Evolutionary conservation across 768 basidiomycete genomes (phyloP).

Genomic region (Inosperma sp.): DNA sequence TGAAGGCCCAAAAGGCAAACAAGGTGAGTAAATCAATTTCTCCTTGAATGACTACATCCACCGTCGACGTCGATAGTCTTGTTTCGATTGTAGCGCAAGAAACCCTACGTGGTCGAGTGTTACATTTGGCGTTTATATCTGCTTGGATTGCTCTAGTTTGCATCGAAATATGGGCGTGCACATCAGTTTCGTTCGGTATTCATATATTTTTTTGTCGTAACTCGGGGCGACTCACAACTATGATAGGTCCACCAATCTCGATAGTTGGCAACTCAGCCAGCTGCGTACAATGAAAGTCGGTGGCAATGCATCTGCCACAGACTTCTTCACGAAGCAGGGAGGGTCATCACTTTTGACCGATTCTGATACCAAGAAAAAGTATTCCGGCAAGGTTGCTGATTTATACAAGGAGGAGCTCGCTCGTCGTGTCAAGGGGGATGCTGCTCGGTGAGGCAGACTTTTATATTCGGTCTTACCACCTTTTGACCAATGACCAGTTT

Average conservation of each 20-base stretch:
- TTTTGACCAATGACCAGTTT: conserved; percentile 45
- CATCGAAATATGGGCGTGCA: conserved; percentile 99
- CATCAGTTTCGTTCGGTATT: conserved; percentile 92
- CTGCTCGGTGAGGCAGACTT: conserved; percentile 44
- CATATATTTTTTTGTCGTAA: conserved; percentile 5
- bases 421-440: conserved; percentile 74
- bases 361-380: conserved; percentile 83
- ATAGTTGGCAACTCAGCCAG: conserved; percentile 88
- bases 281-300: conserved; percentile 95
- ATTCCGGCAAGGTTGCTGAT: conserved; percentile 76
- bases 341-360: conserved; percentile 64
- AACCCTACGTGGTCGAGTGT: conserved; percentile 98
- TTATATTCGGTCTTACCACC: conserved; percentile 5
- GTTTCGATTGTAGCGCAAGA: conserved; percentile 93
- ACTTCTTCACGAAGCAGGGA: conserved; percentile 89
- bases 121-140: conserved; percentile 95
- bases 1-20: conserved; percentile 84
- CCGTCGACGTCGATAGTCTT: conserved; percentile 35
- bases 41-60: not conserved
- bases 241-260: conserved; percentile 88
- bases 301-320: conserved; percentile 80
- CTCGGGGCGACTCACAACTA: conserved; percentile 8
- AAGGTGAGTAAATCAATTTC: conserved; percentile 45
- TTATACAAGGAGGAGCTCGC: conserved; percentile 91
- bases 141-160: conserved; percentile 91